Evolutionary conservation across 192 early-diverging fungal species (phyloP).

Genomic region (Martensiomyces pterosporus): DNA sequence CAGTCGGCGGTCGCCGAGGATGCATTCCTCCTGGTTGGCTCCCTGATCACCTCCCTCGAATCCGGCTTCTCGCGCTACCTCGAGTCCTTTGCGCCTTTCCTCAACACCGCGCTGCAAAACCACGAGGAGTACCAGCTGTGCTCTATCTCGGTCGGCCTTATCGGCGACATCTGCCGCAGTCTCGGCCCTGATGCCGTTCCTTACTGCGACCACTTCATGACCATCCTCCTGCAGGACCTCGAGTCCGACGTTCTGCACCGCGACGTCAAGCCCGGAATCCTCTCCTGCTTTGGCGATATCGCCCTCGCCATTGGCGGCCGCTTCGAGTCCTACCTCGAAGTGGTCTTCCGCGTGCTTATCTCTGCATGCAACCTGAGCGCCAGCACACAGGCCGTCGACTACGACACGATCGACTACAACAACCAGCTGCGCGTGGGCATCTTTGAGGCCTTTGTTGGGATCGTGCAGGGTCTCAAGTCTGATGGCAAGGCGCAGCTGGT

Average conservation of each 20-base stretch:
- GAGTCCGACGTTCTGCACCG: slow-evolving; percentile 75
- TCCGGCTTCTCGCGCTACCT: slow-evolving; percentile 84
- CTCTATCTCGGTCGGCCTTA: slow-evolving; percentile 90
- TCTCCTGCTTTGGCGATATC: slow-evolving; percentile 97
- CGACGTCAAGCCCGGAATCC: slow-evolving; percentile 86
- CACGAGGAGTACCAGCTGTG: slow-evolving; percentile 91
- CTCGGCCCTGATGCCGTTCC: slow-evolving; percentile 62
- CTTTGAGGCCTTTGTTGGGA: slow-evolving; percentile 94
- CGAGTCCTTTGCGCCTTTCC: slow-evolving; percentile 77
- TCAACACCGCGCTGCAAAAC: slow-evolving; percentile 80
- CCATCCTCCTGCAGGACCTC: slow-evolving; percentile 71
- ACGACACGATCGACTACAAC: slow-evolving; percentile 84
- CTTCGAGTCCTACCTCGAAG: slow-evolving; percentile 79
- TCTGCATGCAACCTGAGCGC: slow-evolving; percentile 73
- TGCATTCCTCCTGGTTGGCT: slow-evolving; percentile 85
- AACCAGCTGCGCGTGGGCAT: slow-evolving; percentile 82
- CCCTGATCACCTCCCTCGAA: slow-evolving; percentile 76
- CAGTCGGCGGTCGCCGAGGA: slow-evolving; percentile 87
- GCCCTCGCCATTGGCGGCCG: slow-evolving; percentile 87
- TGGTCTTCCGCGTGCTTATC: slow-evolving; percentile 82
- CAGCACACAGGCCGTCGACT: slow-evolving; percentile 50
- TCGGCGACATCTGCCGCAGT: slow-evolving; percentile 94
- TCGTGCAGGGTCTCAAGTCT: slow-evolving; percentile 85
- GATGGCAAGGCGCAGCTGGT: slow-evolving; percentile 65
- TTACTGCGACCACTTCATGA: slow-evolving; percentile 88